Evolutionary conservation across 345 rosid species (phyloP).

Genomic region (Salix caprea): DNA sequence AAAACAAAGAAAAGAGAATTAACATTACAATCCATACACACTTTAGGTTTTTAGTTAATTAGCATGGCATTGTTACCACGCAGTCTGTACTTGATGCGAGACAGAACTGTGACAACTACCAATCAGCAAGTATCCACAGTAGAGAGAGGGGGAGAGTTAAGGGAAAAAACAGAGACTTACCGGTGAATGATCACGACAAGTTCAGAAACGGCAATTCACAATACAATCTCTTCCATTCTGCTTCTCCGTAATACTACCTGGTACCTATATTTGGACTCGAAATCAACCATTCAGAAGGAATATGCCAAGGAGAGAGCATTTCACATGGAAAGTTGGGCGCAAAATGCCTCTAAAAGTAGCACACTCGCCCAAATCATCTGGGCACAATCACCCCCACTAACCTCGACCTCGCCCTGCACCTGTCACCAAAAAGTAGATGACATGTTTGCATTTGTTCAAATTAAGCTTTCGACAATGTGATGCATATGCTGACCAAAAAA

Average conservation of each 20-base stretch:
- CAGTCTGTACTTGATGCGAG: neutral
- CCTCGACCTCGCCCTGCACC: conserved; percentile 57
- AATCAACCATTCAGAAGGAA: neutral
- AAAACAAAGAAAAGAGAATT: no score
- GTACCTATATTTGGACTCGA: conserved; percentile 1
- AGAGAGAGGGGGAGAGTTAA: neutral
- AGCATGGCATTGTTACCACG: no score
- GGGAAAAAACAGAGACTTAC: neutral
- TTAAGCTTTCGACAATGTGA: neutral
- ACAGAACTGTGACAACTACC: neutral
- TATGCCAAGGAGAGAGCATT: conserved; percentile 1
- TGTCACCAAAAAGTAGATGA: conserved; percentile 19
- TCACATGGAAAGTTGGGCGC: conserved; percentile 19
- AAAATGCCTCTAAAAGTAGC: conserved; percentile 38
- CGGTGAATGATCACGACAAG: no score
- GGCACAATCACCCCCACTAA: conserved; percentile 12
- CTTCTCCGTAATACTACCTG: neutral
- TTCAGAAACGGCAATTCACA: neutral
- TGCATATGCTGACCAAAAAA: neutral
- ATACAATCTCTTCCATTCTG: neutral
- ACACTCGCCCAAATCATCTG: conserved; percentile 12
- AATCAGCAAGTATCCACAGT: neutral
- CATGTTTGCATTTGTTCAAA: neutral
- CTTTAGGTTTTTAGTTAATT: no score
- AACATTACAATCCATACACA: no score